Base-by-base conservation (phyloP, 2,329 filamentous ascomycete genomes). In the Xylariaceae sp. region DNA sequence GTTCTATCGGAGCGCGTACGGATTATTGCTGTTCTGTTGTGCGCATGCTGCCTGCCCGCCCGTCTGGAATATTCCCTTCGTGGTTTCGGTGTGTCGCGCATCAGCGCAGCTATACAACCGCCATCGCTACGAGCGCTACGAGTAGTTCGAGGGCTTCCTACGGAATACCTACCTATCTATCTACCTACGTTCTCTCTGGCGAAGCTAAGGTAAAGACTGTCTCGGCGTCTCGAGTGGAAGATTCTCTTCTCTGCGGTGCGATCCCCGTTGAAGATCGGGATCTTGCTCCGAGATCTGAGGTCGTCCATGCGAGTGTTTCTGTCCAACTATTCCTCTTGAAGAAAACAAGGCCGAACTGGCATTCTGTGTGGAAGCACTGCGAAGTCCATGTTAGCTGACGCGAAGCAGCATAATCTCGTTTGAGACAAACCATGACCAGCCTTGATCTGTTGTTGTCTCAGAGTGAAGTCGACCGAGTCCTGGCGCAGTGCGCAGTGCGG, bases 401-500 rank as follows among this genome's bases (percentile, higher is more conserved):
- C n/a, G 15, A 10, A 35, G 35, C 37, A 35, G 17, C 13, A 51
- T 47, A 49, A 57, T 62, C 53, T 52, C 35, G 18, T 47, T 30
- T 15, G 39, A 52, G 42, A 35, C 55, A 49, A 59, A 62, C 51
- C 62, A 64, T 61, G 62, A 53, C 44, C 53, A 51, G 63, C 64
- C 62, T 65, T 52, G 9, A 62, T 9, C 50, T n/a, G n/a, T 59
- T 62, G 57, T 60, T 13, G 34, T 39, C n/a, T 62, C 57, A 55
- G 52, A 39, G 64, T 59, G 66, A 66, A 64, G 65, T 64, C 37
- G 37, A 42, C 11, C 37, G 11, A 42, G 37, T 42, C 37, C 37
- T 55, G 23, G 65, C 65, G 67, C 59, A 53, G 62, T 39, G 51
- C 39, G 50, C 55, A 61, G 65, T 67, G 42, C 42, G n/a, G 42